Percentiles rank a stretch among this genome's conserved stretches.
Conservation (phyloP, 805 yeast species). For the Candida manassasensis region DNA sequence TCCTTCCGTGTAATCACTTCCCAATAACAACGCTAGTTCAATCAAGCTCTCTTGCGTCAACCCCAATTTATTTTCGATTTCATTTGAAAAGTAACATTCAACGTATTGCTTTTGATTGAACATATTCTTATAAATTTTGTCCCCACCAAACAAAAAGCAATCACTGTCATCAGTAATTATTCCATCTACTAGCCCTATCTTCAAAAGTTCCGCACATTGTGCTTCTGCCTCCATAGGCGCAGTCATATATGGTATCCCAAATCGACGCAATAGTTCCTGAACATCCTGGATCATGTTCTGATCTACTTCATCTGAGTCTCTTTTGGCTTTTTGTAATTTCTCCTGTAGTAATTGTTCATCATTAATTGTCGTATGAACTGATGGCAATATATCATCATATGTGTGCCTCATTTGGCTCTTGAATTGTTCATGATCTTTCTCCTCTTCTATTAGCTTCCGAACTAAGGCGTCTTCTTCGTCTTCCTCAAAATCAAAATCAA, state of each 20-base stretch:
- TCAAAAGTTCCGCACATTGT: constrained; percentile 80
- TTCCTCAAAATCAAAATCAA: constrained; percentile 68
- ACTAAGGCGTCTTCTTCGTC: constrained; percentile 70
- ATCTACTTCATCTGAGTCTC: constrained; percentile 92
- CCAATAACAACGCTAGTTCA: constrained; percentile 76
- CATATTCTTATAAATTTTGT: constrained; percentile 80
- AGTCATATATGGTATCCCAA: constrained; percentile 91
- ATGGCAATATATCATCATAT: constrained; percentile 12
- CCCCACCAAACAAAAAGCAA: constrained; percentile 90
- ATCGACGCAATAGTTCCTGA: constrained; percentile 77
- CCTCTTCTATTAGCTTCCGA: constrained; percentile 64
- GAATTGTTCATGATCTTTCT: constrained; percentile 65
- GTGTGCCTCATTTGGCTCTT: constrained; percentile 27
- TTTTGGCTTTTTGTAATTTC: constrained; percentile 58
- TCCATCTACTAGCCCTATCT: constrained; percentile 82
- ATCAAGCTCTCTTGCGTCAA: constrained; percentile 61
- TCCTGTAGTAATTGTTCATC: constrained; percentile 52
- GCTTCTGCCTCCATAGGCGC: constrained; percentile 99
- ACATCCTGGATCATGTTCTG: constrained; percentile 83
- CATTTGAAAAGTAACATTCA: constrained; percentile 66
- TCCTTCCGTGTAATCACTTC: constrained; percentile 95
- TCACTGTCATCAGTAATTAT: constrained; percentile 97
- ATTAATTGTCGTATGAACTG: constrained; percentile 31
- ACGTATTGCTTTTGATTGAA: constrained; percentile 90
- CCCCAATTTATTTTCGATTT: constrained; percentile 60